A percentile compares a stretch with the other conserved stretches of the same genome.
phyloP scores from a whole-genome alignment of 148 eudicot species.

The Nepenthes mirabilis region DNA sequence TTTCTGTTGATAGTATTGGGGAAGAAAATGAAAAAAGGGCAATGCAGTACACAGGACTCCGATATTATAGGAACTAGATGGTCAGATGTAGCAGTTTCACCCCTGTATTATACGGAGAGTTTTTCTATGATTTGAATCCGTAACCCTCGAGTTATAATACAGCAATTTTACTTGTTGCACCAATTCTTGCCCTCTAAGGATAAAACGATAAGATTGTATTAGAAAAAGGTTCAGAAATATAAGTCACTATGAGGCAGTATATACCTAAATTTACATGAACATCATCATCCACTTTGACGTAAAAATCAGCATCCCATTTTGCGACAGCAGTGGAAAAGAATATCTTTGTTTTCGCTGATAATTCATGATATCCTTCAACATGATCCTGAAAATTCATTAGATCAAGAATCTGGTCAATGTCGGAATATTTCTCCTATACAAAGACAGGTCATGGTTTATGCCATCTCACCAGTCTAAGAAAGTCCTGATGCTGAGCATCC shows the following conservation, averaged over 20 bases:
- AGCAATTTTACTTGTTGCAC: too few relatives aligned
- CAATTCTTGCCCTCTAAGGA: too few relatives aligned
- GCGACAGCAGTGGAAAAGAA: conserved; percentile 13
- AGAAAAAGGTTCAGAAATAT: not conserved
- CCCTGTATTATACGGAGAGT: too few relatives aligned
- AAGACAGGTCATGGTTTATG: too few relatives aligned
- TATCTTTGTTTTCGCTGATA: conserved; percentile 8
- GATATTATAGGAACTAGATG: not conserved
- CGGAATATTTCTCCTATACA: not conserved
- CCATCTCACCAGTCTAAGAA: conserved; percentile 29
- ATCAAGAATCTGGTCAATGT: not conserved
- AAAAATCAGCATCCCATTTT: conserved; percentile 49
- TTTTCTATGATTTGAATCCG: too few relatives aligned
- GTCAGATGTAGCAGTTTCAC: too few relatives aligned
- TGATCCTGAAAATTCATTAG: conserved; percentile 2
- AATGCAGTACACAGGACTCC: not conserved
- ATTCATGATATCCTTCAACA: conserved; percentile 5
- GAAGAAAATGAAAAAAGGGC: too few relatives aligned
- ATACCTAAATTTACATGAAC: conserved; percentile 37
- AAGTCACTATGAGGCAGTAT: not conserved
- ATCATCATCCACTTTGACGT: conserved; percentile 62
- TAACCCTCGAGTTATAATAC: too few relatives aligned
- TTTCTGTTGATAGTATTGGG: not conserved
- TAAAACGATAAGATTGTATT: too few relatives aligned
- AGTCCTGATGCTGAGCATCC: conserved; percentile 44